Percentiles rank a stretch among this genome's conserved stretches.
Evolutionary conservation across 305 asterid genomes (phyloP).

Genomic region (Caryopteris hybrid): DNA sequence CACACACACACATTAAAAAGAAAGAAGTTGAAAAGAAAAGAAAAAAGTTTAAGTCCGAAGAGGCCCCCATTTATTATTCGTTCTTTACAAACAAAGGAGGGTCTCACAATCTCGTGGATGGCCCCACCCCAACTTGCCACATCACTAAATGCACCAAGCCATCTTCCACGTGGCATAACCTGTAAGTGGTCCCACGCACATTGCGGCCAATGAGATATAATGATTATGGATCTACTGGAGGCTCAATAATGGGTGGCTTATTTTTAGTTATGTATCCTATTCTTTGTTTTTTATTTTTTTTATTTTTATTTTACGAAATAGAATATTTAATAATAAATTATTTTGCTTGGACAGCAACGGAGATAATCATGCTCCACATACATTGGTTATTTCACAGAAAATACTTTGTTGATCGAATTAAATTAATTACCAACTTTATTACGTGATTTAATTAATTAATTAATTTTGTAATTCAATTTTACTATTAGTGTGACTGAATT

Average conservation of each 20-base stretch:
- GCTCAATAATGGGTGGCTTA: neutral
- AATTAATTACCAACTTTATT: too few species aligned
- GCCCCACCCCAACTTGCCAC: slow-evolving; percentile 32
- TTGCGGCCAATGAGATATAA: neutral
- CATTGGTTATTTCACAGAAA: too few species aligned
- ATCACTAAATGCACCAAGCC: slow-evolving; percentile 27
- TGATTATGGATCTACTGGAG: slow-evolving; percentile 10
- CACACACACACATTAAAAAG: neutral
- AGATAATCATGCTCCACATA: too few species aligned
- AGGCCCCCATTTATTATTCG: slow-evolving; percentile 19
- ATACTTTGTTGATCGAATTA: too few species aligned
- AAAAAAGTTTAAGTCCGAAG: neutral
- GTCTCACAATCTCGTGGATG: slow-evolving; percentile 25
- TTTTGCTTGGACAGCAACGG: too few species aligned
- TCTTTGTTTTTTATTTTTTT: neutral
- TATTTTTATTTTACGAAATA: neutral
- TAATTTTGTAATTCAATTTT: too few species aligned
- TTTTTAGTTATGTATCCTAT: neutral
- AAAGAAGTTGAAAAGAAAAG: neutral
- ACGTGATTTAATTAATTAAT: too few species aligned
- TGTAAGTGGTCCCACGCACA: slow-evolving; percentile 17
- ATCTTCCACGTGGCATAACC: slow-evolving; percentile 25
- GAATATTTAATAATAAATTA: too few species aligned
- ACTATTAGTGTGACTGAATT: too few species aligned
- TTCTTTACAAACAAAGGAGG: slow-evolving; percentile 19